Percentiles rank a stretch among this genome's conserved stretches.
Conservation (phyloP, 306 rosid species). For the Quercus berberidifolia region DNA sequence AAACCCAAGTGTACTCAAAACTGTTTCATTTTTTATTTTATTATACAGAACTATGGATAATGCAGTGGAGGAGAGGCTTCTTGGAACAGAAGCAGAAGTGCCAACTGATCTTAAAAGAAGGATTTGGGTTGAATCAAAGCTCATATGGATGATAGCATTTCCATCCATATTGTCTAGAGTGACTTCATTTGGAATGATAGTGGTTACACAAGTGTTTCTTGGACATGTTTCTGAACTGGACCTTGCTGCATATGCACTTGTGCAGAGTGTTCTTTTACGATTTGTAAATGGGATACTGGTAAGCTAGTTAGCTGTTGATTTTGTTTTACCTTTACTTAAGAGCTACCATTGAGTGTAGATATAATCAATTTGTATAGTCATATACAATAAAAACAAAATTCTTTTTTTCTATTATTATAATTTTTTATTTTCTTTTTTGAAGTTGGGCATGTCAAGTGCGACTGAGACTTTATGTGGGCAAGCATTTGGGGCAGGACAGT, state of each 20-base stretch:
- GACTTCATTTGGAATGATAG: slow-evolving; percentile 44
- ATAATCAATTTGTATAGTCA: too few relatives aligned
- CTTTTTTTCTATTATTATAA: not conserved
- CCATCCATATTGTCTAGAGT: slow-evolving; percentile 49
- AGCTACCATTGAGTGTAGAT: too few relatives aligned
- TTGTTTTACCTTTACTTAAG: too few relatives aligned
- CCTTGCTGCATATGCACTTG: slow-evolving; percentile 53
- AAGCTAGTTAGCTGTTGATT: not conserved
- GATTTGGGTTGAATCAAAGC: slow-evolving; percentile 38
- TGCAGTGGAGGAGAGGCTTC: slow-evolving; percentile 5
- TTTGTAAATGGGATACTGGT: slow-evolving; percentile 56
- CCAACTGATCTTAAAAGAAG: slow-evolving; percentile 13
- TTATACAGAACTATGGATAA: not conserved
- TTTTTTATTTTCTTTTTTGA: not conserved
- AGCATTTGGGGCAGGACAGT: slow-evolving; percentile 53
- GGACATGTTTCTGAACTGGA: slow-evolving; percentile 48
- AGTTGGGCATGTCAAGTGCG: slow-evolving; percentile 61
- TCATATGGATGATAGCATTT: slow-evolving; percentile 51
- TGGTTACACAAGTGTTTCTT: slow-evolving; percentile 46
- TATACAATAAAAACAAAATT: not conserved
- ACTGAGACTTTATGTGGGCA: slow-evolving; percentile 57
- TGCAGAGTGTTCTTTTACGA: slow-evolving; percentile 40
- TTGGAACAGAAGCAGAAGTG: slow-evolving; percentile 3
- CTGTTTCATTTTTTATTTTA: not conserved
- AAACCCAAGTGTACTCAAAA: not conserved